Conservation (phyloP, 768 basidiomycete species). For the Auricularia auricula-judae region DNA sequence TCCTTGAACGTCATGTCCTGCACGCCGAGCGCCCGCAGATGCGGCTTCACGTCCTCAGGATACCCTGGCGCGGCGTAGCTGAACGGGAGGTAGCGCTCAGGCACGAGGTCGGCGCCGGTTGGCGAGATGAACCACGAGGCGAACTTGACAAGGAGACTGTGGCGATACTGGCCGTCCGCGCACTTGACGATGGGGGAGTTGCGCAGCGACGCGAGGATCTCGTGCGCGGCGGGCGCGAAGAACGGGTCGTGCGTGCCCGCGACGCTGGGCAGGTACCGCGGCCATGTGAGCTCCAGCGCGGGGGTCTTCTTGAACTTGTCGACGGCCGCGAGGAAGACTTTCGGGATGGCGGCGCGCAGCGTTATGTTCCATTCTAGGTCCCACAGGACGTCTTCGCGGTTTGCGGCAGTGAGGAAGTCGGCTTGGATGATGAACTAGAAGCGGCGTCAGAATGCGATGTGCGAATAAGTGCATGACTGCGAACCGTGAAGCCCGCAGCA, state of each 20-base stretch:
- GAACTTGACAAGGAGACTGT: conserved; percentile 7
- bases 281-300: conserved; percentile 13
- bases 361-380: conserved; percentile 14
- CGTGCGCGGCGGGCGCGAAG: conserved; percentile 8
- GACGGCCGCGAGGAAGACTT: conserved; percentile 15
- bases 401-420: conserved; percentile 19
- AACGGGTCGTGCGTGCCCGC: conserved; percentile 8
- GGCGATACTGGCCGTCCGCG: conserved; percentile 6
- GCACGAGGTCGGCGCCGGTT: background rate
- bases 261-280: conserved; percentile 13
- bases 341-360: conserved; percentile 12
- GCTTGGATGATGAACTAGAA: conserved; percentile 20
- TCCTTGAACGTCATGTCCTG: background rate
- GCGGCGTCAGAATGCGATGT: background rate
- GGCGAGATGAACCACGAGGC: background rate
- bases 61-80: background rate
- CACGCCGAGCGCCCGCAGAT: background rate
- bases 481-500: conserved; percentile 14
- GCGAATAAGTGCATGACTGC: background rate
- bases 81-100: background rate
- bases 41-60: background rate
- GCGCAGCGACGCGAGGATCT: conserved; percentile 3
- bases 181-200: conserved; percentile 10
- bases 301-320: conserved; percentile 9
- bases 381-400: conserved; percentile 16